phyloP scores from a whole-genome alignment of 2,329 filamentous ascomycete genomes.

The Pyrenochaeta sp. region DNA sequence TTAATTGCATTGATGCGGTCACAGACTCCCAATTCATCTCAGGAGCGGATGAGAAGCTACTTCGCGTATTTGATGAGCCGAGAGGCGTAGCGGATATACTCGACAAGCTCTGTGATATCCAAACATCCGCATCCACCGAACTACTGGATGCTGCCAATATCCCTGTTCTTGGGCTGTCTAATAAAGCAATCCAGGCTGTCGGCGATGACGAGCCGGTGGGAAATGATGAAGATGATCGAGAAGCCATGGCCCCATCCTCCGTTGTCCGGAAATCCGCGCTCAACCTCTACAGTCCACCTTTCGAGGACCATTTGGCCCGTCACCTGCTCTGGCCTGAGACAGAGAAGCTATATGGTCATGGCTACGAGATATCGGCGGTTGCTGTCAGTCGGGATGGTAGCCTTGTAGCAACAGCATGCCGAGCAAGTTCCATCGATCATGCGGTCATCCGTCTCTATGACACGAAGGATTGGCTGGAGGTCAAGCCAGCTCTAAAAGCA shows the following conservation, averaged over 20 bases:
- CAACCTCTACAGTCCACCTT: conserved; percentile 76
- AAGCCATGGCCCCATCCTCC: conserved; percentile 64
- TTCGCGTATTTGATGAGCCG: conserved; percentile 92
- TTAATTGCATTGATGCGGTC: conserved; percentile 89
- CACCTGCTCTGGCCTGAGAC: conserved; percentile 95
- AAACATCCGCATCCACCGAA: conserved; percentile 19
- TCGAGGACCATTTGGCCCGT: conserved; percentile 88
- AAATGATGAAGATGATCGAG: conserved; percentile 60
- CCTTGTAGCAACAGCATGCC: conserved; percentile 89
- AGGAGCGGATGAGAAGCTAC: conserved; percentile 96
- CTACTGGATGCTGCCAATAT: conserved; percentile 92
- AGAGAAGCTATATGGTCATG: conserved; percentile 97
- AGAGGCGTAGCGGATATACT: conserved; percentile 82
- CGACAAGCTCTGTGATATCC: conserved; percentile 70
- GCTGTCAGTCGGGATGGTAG: conserved; percentile 77
- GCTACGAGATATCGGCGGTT: conserved; percentile 92
- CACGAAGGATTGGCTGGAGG: conserved; percentile 84
- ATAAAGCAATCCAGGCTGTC: conserved; percentile 79
- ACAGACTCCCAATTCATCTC: conserved; percentile 82
- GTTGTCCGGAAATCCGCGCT: conserved; percentile 68
- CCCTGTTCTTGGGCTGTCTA: conserved; percentile 92
- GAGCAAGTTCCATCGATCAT: conserved; percentile 90
- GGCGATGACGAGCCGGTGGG: conserved; percentile 40
- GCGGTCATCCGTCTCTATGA: conserved; percentile 94
- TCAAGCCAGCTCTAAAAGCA: conserved; percentile 81